Percentiles rank a stretch among this genome's conserved stretches.
phyloP scores from a whole-genome alignment of 2,329 filamentous ascomycete species.

The Fusarium paranaense region DNA sequence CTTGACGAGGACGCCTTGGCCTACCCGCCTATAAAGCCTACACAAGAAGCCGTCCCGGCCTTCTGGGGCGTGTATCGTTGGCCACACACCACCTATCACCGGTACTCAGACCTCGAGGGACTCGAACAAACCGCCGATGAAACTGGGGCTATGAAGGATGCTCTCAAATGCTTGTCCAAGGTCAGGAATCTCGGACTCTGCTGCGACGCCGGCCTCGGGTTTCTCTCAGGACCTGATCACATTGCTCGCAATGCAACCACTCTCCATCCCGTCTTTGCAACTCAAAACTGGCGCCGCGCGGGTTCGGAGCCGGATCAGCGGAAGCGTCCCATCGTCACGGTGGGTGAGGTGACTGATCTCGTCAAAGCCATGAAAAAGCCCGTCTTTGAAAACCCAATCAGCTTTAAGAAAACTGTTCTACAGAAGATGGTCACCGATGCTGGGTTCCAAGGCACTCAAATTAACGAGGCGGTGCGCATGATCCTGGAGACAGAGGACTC shows the following conservation, averaged over 20 bases:
- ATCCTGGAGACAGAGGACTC: constrained; percentile 51
- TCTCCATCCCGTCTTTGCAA: constrained; percentile 52
- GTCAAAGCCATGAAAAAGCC: constrained; percentile 37
- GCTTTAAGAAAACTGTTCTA: constrained; percentile 48
- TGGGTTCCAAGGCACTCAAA: constrained; percentile 47
- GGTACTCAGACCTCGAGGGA: constrained; percentile 68
- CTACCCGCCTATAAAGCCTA: constrained; percentile 66
- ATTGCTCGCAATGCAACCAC: constrained; percentile 58
- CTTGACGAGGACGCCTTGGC: constrained; percentile 66
- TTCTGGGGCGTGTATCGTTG: constrained; percentile 76
- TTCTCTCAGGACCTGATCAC: constrained; percentile 71
- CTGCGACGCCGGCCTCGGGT: constrained; percentile 75
- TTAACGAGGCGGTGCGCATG: constrained; percentile 49
- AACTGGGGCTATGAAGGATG: constrained; percentile 68
- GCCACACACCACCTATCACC: constrained; percentile 69
- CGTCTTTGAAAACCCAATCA: constrained; percentile 40
- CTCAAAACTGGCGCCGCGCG: constrained; percentile 41
- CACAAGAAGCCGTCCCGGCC: constrained; percentile 64
- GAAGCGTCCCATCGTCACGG: constrained; percentile 31
- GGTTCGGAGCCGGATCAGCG: constrained; percentile 19
- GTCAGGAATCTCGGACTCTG: constrained; percentile 75
- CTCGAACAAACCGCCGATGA: constrained; percentile 74
- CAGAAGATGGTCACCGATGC: constrained; percentile 53
- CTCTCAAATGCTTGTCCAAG: constrained; percentile 66
- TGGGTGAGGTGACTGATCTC: constrained; percentile 42